Conservation (phyloP, 106 monocot species). For the Allium cepa region DNA sequence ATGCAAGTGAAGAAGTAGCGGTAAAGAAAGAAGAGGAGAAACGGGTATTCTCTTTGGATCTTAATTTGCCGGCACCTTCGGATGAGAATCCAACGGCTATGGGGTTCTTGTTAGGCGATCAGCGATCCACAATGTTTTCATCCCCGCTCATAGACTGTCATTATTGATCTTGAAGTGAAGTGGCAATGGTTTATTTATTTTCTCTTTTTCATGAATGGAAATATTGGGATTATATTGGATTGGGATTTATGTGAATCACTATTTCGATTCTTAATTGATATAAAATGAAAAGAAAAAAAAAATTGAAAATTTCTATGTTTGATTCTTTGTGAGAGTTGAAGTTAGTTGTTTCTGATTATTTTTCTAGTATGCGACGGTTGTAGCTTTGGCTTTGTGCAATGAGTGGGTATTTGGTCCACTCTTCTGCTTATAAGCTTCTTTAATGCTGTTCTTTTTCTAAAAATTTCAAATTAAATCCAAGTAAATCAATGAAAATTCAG, state of each 20-base stretch:
- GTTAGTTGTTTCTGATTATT: not conserved
- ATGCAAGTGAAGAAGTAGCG: not conserved
- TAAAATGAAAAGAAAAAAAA: not conserved
- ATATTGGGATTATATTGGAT: not conserved
- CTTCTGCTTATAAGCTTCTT: no score
- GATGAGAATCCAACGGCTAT: constrained; percentile 27
- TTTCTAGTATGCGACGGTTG: not conserved
- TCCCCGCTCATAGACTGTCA: constrained; percentile 59
- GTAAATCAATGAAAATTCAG: no score
- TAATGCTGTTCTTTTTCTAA: no score
- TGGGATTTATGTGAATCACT: constrained; percentile 19
- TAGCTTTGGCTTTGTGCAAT: not conserved
- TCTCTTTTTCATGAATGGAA: not conserved
- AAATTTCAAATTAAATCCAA: no score
- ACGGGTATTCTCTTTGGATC: constrained; percentile 40
- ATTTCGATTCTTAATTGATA: not conserved
- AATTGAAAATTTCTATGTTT: constrained; percentile 17
- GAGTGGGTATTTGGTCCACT: not conserved
- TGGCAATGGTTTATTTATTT: not conserved
- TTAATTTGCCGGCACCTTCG: constrained; percentile 66
- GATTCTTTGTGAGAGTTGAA: constrained; percentile 11
- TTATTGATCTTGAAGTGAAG: constrained; percentile 18
- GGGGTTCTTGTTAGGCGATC: constrained; percentile 4
- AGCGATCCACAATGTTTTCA: constrained; percentile 16
- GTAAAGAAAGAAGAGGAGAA: constrained; percentile 24